phyloP scores from a whole-genome alignment of 139 green algal genomes.

The Picochlorum costavermella region DNA sequence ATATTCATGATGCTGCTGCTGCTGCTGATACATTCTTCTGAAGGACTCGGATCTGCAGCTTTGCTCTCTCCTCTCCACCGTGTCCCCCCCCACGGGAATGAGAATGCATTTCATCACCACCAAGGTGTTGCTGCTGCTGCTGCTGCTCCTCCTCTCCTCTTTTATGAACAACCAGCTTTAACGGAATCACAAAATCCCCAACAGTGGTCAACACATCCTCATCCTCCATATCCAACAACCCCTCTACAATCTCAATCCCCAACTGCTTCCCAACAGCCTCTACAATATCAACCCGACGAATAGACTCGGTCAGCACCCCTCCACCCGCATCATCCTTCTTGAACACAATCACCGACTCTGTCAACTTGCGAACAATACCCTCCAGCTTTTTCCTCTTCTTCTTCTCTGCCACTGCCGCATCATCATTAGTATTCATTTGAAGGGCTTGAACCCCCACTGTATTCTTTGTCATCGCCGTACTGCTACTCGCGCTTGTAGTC shows the following conservation, averaged over 20 bases:
- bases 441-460: neutral
- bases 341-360: neutral
- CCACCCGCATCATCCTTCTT: neutral
- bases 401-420: neutral
- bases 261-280: conserved; percentile 28
- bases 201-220: conserved; percentile 12
- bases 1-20: too few species aligned
- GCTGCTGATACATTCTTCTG: too few species aligned
- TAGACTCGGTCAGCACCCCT: conserved; percentile 1
- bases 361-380: conserved; percentile 7
- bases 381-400: conserved; percentile 1
- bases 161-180: conserved; percentile 12
- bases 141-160: too few species aligned
- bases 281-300: conserved; percentile 17
- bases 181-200: conserved; percentile 27
- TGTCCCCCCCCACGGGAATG: too few species aligned
- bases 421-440: neutral
- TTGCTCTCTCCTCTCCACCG: too few species aligned
- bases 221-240: conserved; percentile 19
- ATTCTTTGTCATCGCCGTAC: too few species aligned
- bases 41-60: too few species aligned
- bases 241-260: conserved; percentile 19
- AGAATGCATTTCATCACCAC: too few species aligned
- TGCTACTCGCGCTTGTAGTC: too few species aligned
- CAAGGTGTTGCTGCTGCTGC: too few species aligned